A percentile compares a stretch with the other conserved stretches of the same genome.
These are phyloP conservation scores for Fusarium bulbicola DNA, from an alignment of 2,329 filamentous ascomycete species.

Conservation along the genomic window DNA sequence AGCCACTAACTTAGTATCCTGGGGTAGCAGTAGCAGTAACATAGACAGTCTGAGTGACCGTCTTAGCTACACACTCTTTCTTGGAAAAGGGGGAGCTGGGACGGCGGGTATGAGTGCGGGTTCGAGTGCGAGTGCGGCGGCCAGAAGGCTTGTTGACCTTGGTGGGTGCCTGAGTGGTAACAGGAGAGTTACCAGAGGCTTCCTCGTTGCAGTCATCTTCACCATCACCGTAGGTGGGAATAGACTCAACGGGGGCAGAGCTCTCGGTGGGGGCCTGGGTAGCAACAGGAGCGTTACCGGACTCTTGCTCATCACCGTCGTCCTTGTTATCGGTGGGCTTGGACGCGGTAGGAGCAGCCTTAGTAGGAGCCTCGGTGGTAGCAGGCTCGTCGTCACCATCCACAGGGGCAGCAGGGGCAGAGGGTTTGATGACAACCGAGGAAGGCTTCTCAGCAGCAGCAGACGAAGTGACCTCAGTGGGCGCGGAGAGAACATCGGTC, in stretches of 20 bases:
- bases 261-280: neutral
- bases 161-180: neutral
- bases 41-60: constrained; percentile 37
- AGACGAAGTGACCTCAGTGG: neutral
- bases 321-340: neutral
- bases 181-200: neutral
- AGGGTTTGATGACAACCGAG: constrained; percentile 11
- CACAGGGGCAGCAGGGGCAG: neutral
- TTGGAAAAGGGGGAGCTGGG: constrained; percentile 5
- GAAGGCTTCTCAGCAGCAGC: constrained; percentile 7
- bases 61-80: constrained; percentile 26
- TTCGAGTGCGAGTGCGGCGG: constrained; percentile 13
- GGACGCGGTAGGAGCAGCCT: neutral
- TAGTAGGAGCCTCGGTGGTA: neutral
- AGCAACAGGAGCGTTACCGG: neutral
- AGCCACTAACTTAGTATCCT: constrained; percentile 3
- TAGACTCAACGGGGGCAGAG: neutral
- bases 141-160: constrained; percentile 20
- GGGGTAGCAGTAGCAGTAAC: constrained; percentile 32
- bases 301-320: neutral
- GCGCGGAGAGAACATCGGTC: constrained; percentile 22
- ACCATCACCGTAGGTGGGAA: neutral
- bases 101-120: constrained; percentile 13
- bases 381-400: neutral
- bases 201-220: constrained; percentile 20